Evolutionary conservation across 2,329 filamentous ascomycete genomes (phyloP).

Genomic region (Ophiostoma sp.): DNA sequence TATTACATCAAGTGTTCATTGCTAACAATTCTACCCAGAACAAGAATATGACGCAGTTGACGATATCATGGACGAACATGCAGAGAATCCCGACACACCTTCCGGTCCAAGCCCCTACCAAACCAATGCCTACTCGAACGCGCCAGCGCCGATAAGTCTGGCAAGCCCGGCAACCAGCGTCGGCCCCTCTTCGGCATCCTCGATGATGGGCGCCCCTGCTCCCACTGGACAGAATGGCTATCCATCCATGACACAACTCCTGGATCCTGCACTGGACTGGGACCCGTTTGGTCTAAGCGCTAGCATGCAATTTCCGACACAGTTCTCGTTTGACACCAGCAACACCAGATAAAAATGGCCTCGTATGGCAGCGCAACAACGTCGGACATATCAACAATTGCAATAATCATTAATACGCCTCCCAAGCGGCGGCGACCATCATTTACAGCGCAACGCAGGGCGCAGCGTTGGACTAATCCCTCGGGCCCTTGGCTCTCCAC

Average conservation of each 20-base stretch:
- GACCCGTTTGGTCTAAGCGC: constrained; percentile 90
- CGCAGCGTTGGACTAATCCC: not conserved
- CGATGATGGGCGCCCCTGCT: constrained; percentile 19
- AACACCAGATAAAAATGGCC: constrained; percentile 40
- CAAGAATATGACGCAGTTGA: constrained; percentile 92
- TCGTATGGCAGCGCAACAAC: not conserved
- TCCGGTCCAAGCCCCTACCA: constrained; percentile 61
- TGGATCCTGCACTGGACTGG: constrained; percentile 81
- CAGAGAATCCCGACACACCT: constrained; percentile 56
- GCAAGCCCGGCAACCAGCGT: constrained; percentile 34
- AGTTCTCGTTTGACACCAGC: constrained; percentile 67
- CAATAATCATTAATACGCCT: constrained; percentile 4
- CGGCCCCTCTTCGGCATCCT: constrained; percentile 24
- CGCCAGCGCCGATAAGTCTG: constrained; percentile 40
- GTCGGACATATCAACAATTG: not conserved
- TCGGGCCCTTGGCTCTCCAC: not conserved
- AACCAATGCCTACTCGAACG: constrained; percentile 46
- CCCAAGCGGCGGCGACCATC: not conserved
- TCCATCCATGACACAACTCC: constrained; percentile 55
- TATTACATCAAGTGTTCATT: constrained; percentile 8
- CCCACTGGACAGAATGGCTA: constrained; percentile 54
- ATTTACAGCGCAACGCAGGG: not conserved
- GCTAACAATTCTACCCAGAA: constrained; percentile 51
- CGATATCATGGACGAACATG: constrained; percentile 80
- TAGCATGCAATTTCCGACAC: constrained; percentile 89